phyloP scores from a whole-genome alignment of 345 rosid species.

The Sonneratia alba region DNA sequence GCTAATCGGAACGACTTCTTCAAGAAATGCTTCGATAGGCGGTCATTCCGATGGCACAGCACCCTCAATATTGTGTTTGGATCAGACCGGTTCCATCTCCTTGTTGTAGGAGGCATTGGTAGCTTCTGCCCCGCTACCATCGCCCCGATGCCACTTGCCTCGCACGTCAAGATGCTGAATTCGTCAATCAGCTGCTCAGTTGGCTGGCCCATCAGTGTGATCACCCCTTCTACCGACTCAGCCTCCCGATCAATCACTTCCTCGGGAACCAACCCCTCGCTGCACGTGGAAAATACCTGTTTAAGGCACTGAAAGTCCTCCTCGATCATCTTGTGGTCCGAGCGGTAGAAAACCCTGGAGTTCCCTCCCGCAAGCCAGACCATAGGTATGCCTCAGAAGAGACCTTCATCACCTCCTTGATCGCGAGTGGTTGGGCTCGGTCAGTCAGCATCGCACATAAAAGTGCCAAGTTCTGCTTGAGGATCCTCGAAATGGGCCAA shows the following conservation, averaged over 20 bases:
- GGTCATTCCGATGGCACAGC: slow-evolving; percentile 35
- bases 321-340: slow-evolving; percentile 21
- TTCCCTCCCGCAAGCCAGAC: slow-evolving; percentile 34
- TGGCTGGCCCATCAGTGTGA: slow-evolving; percentile 30
- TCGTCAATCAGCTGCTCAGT: slow-evolving; percentile 43
- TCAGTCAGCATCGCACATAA: slow-evolving; percentile 33
- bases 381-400: slow-evolving; percentile 35
- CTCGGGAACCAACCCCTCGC: slow-evolving; percentile 32
- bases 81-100: slow-evolving; percentile 41
- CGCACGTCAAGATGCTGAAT: slow-evolving; percentile 33
- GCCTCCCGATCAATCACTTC: slow-evolving; percentile 27
- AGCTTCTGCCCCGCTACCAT: slow-evolving; percentile 30
- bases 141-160: slow-evolving; percentile 33
- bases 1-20: slow-evolving; percentile 35
- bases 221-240: slow-evolving; percentile 29
- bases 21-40: slow-evolving; percentile 26
- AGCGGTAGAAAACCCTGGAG: slow-evolving; percentile 20
- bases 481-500: slow-evolving; percentile 23
- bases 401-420: slow-evolving; percentile 37
- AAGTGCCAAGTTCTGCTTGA: slow-evolving; percentile 37
- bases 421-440: slow-evolving; percentile 28
- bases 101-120: slow-evolving; percentile 41
- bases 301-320: slow-evolving; percentile 32
- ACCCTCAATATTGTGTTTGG: slow-evolving; percentile 41
- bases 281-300: slow-evolving; percentile 24